phyloP scores from a whole-genome alignment of 1,284 basidiomycete species.

The Rhodotorula sp. region DNA sequence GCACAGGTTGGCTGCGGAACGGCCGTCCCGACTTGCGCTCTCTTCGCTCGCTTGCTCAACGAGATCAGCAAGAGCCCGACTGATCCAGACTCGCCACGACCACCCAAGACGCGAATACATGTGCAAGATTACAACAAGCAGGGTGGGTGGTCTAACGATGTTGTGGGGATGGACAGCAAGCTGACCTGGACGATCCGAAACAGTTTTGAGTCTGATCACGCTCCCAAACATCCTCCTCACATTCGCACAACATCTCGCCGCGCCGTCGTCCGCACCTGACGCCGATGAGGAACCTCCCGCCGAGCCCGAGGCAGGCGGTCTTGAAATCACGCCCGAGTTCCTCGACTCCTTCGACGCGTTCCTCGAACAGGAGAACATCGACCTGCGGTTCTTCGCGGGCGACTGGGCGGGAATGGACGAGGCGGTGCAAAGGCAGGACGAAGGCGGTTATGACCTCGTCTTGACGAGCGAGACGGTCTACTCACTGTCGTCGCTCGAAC shows the following conservation, averaged over 20 bases:
- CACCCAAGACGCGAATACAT: slow-evolving; percentile 57
- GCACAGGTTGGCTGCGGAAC: slow-evolving; percentile 87
- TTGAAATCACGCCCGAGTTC: slow-evolving; percentile 65
- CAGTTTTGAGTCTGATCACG: slow-evolving; percentile 55
- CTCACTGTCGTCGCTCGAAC: slow-evolving; percentile 63
- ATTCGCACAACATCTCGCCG: slow-evolving; percentile 54
- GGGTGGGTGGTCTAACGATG: slow-evolving; percentile 22
- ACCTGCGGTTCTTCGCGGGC: slow-evolving; percentile 74
- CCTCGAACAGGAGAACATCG: slow-evolving; percentile 59
- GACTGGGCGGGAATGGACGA: slow-evolving; percentile 60
- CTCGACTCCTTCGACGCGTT: slow-evolving; percentile 64
- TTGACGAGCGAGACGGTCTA: slow-evolving; percentile 95
- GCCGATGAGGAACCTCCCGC: slow-evolving; percentile 45
- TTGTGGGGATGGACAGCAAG: not conserved
- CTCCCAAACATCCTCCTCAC: slow-evolving; percentile 83
- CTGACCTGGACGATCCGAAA: no score
- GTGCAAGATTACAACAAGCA: slow-evolving; percentile 85
- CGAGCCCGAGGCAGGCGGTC: slow-evolving; percentile 52
- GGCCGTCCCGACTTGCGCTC: slow-evolving; percentile 73
- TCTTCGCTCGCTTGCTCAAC: slow-evolving; percentile 55
- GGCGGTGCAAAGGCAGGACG: slow-evolving; percentile 9
- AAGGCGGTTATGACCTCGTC: slow-evolving; percentile 64
- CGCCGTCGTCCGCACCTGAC: slow-evolving; percentile 40
- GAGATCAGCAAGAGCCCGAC: slow-evolving; percentile 28
- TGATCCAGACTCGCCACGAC: not conserved